A percentile compares a stretch with the other conserved stretches of the same genome.
phyloP scores from a whole-genome alignment of 2,329 filamentous ascomycete species.

The Monilinia fructicola region DNA sequence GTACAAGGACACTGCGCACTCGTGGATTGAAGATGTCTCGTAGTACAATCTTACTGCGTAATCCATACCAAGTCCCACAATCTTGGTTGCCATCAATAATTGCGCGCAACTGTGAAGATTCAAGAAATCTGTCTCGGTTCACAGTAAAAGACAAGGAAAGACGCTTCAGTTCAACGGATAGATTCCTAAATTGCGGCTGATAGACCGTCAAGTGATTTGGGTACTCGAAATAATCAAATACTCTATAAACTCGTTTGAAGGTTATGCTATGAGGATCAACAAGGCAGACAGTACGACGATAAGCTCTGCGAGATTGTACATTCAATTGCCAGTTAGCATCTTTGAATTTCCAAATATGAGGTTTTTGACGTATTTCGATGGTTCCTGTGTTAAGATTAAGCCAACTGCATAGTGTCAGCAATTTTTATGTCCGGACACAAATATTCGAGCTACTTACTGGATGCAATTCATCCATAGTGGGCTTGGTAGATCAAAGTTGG shows the following conservation, averaged over 20 bases:
- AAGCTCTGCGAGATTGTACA: slow-evolving; percentile 24
- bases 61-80: slow-evolving; percentile 58
- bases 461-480: slow-evolving; percentile 40
- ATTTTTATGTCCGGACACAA: slow-evolving; percentile 34
- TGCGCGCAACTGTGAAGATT: slow-evolving; percentile 50
- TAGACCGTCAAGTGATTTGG: slow-evolving; percentile 47
- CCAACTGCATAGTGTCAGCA: slow-evolving; percentile 54
- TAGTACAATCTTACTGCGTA: slow-evolving; percentile 58
- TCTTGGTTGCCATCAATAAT: slow-evolving; percentile 59
- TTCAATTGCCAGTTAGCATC: slow-evolving; percentile 45
- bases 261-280: slow-evolving; percentile 51
- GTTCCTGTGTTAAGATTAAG: slow-evolving; percentile 48
- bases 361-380: slow-evolving; percentile 53
- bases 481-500: background rate
- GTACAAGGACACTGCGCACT: slow-evolving; percentile 54
- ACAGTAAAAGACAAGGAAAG: slow-evolving; percentile 56
- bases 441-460: too few relatives aligned
- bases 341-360: slow-evolving; percentile 44
- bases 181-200: slow-evolving; percentile 42
- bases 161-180: slow-evolving; percentile 52
- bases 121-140: slow-evolving; percentile 45
- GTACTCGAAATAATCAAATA: slow-evolving; percentile 54
- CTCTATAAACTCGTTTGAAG: slow-evolving; percentile 43
- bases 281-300: slow-evolving; percentile 36
- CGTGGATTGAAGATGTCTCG: slow-evolving; percentile 44